These are phyloP conservation scores for Backusella liffmaniae DNA, from an alignment of 192 early-diverging fungal genomes.

Conservation along the genomic window DNA sequence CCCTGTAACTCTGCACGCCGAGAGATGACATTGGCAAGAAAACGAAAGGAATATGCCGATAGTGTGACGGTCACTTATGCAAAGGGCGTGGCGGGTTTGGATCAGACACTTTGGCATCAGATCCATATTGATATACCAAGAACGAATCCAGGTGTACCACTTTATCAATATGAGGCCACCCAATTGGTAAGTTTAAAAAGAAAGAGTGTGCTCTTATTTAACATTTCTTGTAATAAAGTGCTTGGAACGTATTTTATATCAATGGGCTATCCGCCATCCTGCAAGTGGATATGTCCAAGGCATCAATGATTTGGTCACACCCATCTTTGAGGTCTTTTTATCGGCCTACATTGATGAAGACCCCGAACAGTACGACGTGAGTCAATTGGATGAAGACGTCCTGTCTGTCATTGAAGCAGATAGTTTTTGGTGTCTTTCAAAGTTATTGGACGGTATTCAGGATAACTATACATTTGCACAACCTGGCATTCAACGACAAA, in stretches of 20 bases:
- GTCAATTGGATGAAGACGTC: slow-evolving; percentile 45
- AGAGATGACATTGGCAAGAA: slow-evolving; percentile 78
- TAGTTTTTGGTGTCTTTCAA: slow-evolving; percentile 95
- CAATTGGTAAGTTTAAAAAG: slow-evolving; percentile 59
- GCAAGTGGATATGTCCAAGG: slow-evolving; percentile 99
- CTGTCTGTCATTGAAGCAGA: slow-evolving; percentile 88
- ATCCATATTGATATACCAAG: slow-evolving; percentile 95
- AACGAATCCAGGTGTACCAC: slow-evolving; percentile 80
- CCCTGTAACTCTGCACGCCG: slow-evolving; percentile 87
- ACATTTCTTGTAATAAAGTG: slow-evolving; percentile 33
- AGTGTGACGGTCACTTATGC: slow-evolving; percentile 80
- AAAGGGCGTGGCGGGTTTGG: slow-evolving; percentile 72
- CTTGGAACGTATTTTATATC: slow-evolving; percentile 90
- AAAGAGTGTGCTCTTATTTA: slow-evolving; percentile 22
- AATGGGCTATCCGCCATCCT: slow-evolving; percentile 97
- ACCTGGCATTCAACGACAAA: slow-evolving; percentile 93
- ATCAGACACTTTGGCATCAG: slow-evolving; percentile 91
- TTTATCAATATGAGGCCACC: slow-evolving; percentile 80
- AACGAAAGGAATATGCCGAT: slow-evolving; percentile 93
- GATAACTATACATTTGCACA: slow-evolving; percentile 99
- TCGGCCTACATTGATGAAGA: slow-evolving; percentile 63
- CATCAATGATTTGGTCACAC: slow-evolving; percentile 97
- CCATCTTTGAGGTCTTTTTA: slow-evolving; percentile 94
- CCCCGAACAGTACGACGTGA: slow-evolving; percentile 54
- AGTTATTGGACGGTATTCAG: slow-evolving; percentile 96